These are phyloP conservation scores for Aspergillus cristatus DNA, from an alignment of 495 filamentous ascomycete species.

Conservation along the genomic window DNA sequence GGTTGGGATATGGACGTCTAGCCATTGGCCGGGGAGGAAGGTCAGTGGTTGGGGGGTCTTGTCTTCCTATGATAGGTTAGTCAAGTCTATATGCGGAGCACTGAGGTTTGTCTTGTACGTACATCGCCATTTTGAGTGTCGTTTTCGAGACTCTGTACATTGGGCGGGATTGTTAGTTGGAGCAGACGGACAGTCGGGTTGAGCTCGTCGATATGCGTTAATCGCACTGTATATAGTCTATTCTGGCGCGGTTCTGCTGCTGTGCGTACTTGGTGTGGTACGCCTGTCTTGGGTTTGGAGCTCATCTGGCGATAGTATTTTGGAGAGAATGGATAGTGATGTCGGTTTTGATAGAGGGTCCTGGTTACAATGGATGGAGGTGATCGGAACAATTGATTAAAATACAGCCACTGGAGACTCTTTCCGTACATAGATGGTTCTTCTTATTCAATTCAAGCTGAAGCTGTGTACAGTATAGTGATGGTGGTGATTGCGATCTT, in stretches of 20 bases:
- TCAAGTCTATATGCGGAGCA: conserved; percentile 6
- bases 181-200: conserved; percentile 43
- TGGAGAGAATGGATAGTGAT: not conserved
- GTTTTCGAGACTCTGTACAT: conserved; percentile 10
- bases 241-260: conserved; percentile 60
- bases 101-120: no score
- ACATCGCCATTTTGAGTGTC: conserved; percentile 11
- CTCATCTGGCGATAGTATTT: conserved; percentile 17
- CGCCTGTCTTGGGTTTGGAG: conserved; percentile 23
- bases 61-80: conserved; percentile 19
- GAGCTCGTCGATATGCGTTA: conserved; percentile 39
- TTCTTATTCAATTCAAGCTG: no score
- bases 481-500: no score
- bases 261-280: conserved; percentile 56
- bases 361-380: conserved; percentile 1
- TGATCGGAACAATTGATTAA: not conserved
- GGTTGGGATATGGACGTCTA: conserved; percentile 68
- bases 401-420: no score
- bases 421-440: no score
- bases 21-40: conserved; percentile 84
- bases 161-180: conserved; percentile 27
- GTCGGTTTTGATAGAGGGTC: not conserved
- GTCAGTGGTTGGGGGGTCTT: conserved; percentile 19
- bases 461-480: no score
- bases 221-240: conserved; percentile 38